Base-by-base conservation (phyloP, 192 early-diverging fungal species). In the Chytriomyces sp. region DNA sequence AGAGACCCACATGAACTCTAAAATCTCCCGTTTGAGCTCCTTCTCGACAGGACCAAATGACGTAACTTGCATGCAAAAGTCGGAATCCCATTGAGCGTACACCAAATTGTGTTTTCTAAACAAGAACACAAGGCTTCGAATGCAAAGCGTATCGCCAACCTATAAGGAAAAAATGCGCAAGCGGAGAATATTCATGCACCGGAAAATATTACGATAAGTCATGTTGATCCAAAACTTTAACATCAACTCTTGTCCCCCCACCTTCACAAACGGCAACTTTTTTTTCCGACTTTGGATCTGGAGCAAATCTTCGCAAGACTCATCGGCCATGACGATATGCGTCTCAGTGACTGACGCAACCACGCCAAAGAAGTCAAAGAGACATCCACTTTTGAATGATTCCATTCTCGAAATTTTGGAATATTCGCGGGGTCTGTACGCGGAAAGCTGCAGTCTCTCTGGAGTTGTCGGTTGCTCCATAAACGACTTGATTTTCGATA, bases 361-460 rank as follows among this genome's bases (percentile, higher is more conserved):
- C 53, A 57, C 53, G 53, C 16, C 53, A 57, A 57, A n/a, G 53
- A 57, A 13, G 53, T 57, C 53, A 57, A 57, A 57, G 53, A n/a
- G 20, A 20, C 53, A 20, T n/a, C 53, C 53, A 57, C 16, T n/a
- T 57, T 57, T 20, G 16, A 57, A n/a, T 13, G 53, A 57, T 57
- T 57, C 53, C 13, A 57, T 13, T 57, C 20, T 20, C 16, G 53
- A 13, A 3, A 57, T 57, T n/a, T 13, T n/a, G 20, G 20, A n/a
- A 20, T 57, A 57, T 57, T 57, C 20, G 13, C 53, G 53, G 2
- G 53, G 53, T 57, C 20, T 13, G 20, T 57, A 57, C 16, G 53
- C 53, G 3, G 53, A 57, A n/a, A 13, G 13, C 5, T 57, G 16
- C 13, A 57, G 16, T 57, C 20, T 13, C 16, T 20, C 53, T 57